Evolutionary conservation across 352 stramenopile species (phyloP).

Genomic region (Globisporangium uncinulatum): DNA sequence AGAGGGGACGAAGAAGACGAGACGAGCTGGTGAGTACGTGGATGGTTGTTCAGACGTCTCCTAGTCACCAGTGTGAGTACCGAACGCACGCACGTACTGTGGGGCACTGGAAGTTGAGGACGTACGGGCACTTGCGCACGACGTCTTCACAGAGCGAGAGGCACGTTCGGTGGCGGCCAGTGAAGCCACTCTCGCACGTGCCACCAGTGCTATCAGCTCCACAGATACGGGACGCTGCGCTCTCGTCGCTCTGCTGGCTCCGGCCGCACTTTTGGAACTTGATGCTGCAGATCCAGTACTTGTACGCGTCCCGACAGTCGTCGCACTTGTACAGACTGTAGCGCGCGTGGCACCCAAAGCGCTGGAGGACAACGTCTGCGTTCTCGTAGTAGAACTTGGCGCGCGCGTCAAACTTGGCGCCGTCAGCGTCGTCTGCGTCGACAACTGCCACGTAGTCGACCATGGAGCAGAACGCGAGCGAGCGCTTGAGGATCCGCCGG

Average conservation of each 20-base stretch:
- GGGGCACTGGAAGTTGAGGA: slow-evolving; percentile 81
- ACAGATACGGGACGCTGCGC: slow-evolving; percentile 5
- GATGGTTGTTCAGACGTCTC: too few species aligned
- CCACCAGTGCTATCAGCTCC: slow-evolving; percentile 1
- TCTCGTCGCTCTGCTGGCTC: slow-evolving; percentile 1
- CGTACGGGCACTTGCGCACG: slow-evolving; percentile 78
- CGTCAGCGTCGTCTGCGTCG: slow-evolving; percentile 44
- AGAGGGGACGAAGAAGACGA: not conserved
- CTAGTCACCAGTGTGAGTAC: too few species aligned
- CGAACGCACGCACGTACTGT: too few species aligned
- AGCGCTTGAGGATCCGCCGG: slow-evolving; percentile 44
- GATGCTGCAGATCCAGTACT: slow-evolving; percentile 85
- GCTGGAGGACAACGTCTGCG: slow-evolving; percentile 71
- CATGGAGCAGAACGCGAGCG: slow-evolving; percentile 79
- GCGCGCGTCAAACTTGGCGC: slow-evolving; percentile 41
- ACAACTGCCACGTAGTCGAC: slow-evolving; percentile 76
- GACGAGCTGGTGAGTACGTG: too few species aligned
- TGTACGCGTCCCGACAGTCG: slow-evolving; percentile 83
- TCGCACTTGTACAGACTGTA: slow-evolving; percentile 82
- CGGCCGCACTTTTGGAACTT: slow-evolving; percentile 76
- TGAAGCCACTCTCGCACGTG: slow-evolving; percentile 35
- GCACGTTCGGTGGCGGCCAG: slow-evolving; percentile 53
- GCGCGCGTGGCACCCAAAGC: slow-evolving; percentile 74
- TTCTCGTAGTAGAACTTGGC: slow-evolving; percentile 78
- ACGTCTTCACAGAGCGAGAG: slow-evolving; percentile 83